These are phyloP conservation scores for Petrea volubilis DNA, from an alignment of 257 asterid species.

Conservation along the genomic window DNA sequence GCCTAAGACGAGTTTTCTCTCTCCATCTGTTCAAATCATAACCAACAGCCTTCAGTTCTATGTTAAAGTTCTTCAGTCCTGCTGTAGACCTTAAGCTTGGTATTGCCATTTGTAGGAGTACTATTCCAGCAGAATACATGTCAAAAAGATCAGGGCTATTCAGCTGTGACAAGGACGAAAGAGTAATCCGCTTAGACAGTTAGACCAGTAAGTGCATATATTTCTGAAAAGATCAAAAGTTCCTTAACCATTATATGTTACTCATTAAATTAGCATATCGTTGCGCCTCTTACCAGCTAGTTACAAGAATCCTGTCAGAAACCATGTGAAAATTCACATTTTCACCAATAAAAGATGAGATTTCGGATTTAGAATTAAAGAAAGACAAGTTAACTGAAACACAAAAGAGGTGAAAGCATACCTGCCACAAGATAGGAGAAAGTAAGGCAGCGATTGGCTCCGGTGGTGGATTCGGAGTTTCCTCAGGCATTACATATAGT, in stretches of 20 bases:
- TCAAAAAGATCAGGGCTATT: slow-evolving; percentile 95
- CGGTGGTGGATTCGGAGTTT: slow-evolving; percentile 97
- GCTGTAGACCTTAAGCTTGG: slow-evolving; percentile 73
- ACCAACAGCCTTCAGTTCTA: slow-evolving; percentile 68
- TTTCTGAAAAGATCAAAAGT: background rate
- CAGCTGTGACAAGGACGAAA: slow-evolving; percentile 53
- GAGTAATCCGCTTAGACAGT: background rate
- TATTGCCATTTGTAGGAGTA: slow-evolving; percentile 86
- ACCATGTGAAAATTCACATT: background rate
- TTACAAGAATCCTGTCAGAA: background rate
- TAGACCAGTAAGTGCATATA: background rate
- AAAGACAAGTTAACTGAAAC: background rate
- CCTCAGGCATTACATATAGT: slow-evolving; percentile 93
- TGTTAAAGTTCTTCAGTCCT: slow-evolving; percentile 78
- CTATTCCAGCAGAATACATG: slow-evolving; percentile 94
- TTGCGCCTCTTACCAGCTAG: background rate
- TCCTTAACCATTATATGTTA: background rate
- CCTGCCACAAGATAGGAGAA: slow-evolving; percentile 96
- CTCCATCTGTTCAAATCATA: slow-evolving; percentile 90
- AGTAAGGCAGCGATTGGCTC: slow-evolving; percentile 93
- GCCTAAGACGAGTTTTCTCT: slow-evolving; percentile 65
- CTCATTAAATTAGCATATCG: no score
- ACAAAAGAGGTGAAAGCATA: background rate
- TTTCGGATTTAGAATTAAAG: no score
- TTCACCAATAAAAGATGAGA: no score